Evolutionary conservation across 2,329 filamentous ascomycete genomes (phyloP).

Genomic region (Paraphoma chrysanthemicola): DNA sequence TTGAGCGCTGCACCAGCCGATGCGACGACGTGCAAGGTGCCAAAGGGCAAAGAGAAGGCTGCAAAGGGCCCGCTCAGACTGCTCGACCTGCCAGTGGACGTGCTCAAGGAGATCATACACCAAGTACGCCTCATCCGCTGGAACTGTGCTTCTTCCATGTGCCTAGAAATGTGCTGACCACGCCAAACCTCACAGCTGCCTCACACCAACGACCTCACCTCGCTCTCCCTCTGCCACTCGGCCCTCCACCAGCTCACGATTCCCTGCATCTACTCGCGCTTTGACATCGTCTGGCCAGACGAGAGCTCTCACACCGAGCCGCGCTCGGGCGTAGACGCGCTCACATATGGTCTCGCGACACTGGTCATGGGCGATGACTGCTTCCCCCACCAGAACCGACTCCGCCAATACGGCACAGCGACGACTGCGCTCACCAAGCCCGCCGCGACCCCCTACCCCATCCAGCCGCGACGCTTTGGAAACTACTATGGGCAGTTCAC

Average conservation of each 20-base stretch:
- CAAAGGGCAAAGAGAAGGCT: conserved; percentile 58
- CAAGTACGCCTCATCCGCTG: conserved; percentile 61
- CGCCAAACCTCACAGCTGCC: conserved; percentile 63
- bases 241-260: conserved; percentile 77
- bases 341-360: conserved; percentile 82
- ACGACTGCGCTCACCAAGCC: conserved; percentile 12
- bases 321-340: conserved; percentile 77
- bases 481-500: conserved; percentile 82
- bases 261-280: conserved; percentile 81
- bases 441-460: conserved; percentile 39
- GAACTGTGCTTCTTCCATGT: background rate
- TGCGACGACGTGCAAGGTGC: conserved; percentile 49
- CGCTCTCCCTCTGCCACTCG: conserved; percentile 79
- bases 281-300: conserved; percentile 90
- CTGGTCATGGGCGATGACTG: conserved; percentile 75
- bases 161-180: background rate
- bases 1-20: conserved; percentile 13
- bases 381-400: conserved; percentile 57
- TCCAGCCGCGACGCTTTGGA: conserved; percentile 60
- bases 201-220: conserved; percentile 81
- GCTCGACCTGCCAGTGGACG: conserved; percentile 78
- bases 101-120: conserved; percentile 79
- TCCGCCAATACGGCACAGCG: conserved; percentile 25
- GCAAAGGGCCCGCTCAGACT: conserved; percentile 66
- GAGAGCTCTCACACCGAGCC: conserved; percentile 68